Conservation (phyloP, 495 filamentous ascomycete genomes). For the Hypomontagnella submonticulosa region DNA sequence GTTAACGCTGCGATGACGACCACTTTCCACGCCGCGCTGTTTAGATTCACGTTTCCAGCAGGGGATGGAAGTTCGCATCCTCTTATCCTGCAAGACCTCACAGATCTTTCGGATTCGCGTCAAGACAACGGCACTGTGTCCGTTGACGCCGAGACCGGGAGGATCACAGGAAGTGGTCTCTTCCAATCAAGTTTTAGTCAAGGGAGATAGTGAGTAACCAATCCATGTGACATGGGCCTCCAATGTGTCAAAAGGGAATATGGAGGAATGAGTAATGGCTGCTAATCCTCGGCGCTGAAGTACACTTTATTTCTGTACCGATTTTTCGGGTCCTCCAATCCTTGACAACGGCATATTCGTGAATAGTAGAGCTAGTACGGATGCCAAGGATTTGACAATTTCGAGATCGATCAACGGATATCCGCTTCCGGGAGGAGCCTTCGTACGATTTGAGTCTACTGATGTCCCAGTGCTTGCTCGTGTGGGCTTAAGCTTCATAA, state of each 20-base stretch:
- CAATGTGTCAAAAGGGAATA: no score
- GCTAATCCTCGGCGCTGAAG: conserved; percentile 15
- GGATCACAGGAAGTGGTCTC: conserved; percentile 71
- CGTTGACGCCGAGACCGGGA: conserved; percentile 64
- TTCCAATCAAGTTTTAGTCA: conserved; percentile 77
- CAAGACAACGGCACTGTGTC: conserved; percentile 68
- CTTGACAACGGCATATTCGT: conserved; percentile 73
- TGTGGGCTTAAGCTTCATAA: conserved; percentile 78
- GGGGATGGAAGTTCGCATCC: conserved; percentile 60
- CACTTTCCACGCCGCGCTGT: conserved; percentile 71
- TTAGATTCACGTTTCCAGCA: conserved; percentile 74
- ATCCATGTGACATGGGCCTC: no score
- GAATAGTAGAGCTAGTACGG: conserved; percentile 65
- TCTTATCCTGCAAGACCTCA: conserved; percentile 72
- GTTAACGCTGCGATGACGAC: conserved; percentile 76
- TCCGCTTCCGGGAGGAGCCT: conserved; percentile 74
- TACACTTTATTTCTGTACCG: conserved; percentile 71
- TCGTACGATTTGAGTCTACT: conserved; percentile 62
- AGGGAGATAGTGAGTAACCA: conserved; percentile 63
- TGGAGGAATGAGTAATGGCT: background rate
- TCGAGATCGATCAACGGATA: conserved; percentile 71
- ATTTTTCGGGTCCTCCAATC: conserved; percentile 72
- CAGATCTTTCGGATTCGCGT: conserved; percentile 71
- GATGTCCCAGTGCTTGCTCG: conserved; percentile 66
- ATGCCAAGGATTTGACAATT: conserved; percentile 65